A percentile compares a stretch with the other conserved stretches of the same genome.
These are phyloP conservation scores for Leishmania mexicana DNA, from an alignment of 208 protist species.

Conservation along the genomic window DNA sequence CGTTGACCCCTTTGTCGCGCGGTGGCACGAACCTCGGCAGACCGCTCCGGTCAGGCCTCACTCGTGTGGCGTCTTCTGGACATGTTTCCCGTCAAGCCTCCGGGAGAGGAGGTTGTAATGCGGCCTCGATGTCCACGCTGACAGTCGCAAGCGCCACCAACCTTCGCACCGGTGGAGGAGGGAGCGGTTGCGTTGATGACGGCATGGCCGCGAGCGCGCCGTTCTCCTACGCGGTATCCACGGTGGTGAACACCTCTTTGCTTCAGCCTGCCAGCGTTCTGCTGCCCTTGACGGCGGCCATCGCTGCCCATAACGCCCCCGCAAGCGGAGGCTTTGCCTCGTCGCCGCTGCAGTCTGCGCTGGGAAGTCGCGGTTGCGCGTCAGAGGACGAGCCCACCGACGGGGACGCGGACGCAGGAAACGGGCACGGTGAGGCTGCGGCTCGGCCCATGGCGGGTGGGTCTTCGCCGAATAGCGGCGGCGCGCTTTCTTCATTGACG, in stretches of 20 bases:
- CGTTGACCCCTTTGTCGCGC: neutral
- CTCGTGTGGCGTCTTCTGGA: neutral
- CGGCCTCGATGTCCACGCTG: neutral
- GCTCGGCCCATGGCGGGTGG: neutral
- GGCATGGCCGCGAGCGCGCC: constrained; percentile 3
- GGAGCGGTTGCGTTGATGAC: constrained; percentile 3
- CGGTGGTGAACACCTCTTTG: constrained; percentile 55
- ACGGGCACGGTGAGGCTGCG: neutral
- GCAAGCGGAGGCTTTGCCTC: constrained; percentile 17
- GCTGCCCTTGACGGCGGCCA: constrained; percentile 20
- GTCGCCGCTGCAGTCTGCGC: constrained; percentile 2
- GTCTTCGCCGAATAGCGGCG: constrained; percentile 1
- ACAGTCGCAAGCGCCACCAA: neutral
- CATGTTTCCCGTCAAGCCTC: neutral
- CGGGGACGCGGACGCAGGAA: neutral
- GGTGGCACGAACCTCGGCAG: neutral
- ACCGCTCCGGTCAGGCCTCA: neutral
- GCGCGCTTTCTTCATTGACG: neutral
- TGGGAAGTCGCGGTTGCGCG: constrained; percentile 5
- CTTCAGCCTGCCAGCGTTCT: constrained; percentile 39
- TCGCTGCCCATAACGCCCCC: constrained; percentile 14
- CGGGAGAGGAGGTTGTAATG: neutral
- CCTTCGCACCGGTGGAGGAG: neutral
- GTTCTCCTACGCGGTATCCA: constrained; percentile 18
- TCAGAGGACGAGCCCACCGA: constrained; percentile 12